These are phyloP conservation scores for Apiospora pterosperma DNA, from an alignment of 2,329 filamentous ascomycete species.

Conservation along the genomic window DNA sequence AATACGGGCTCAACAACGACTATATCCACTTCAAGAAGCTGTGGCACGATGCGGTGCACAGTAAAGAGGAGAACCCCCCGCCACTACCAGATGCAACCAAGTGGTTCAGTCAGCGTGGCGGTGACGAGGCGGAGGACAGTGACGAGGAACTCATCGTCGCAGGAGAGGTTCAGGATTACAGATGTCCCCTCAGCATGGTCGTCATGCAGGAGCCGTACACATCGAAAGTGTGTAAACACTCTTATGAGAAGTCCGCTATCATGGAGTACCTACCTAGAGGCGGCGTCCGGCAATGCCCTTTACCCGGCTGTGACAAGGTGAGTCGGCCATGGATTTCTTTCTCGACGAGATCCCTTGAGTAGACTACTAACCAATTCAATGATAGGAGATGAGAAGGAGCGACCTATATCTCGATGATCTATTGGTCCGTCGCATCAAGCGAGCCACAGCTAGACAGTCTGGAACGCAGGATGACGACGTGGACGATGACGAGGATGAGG, in stretches of 20 bases:
- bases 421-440: constrained; percentile 55
- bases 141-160: constrained; percentile 69
- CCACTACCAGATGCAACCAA: constrained; percentile 48
- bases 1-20: constrained; percentile 55
- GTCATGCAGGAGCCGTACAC: constrained; percentile 65
- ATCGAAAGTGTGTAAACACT: constrained; percentile 66
- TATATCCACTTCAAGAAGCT: constrained; percentile 57
- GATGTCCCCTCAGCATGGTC: constrained; percentile 66
- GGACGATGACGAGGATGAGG: constrained; percentile 37
- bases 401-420: constrained; percentile 57
- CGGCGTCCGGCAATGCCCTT: constrained; percentile 52
- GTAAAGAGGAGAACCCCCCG: constrained; percentile 41
- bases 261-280: constrained; percentile 43
- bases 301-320: constrained; percentile 61
- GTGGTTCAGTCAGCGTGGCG: constrained; percentile 49
- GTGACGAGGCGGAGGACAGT: constrained; percentile 43
- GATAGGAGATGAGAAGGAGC: constrained; percentile 43
- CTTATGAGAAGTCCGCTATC: constrained; percentile 66
- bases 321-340: background rate
- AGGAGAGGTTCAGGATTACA: constrained; percentile 60
- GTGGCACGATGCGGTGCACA: constrained; percentile 51
- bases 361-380: constrained; percentile 4
- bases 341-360: background rate
- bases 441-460: constrained; percentile 40
- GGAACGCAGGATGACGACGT: constrained; percentile 40